Percentiles rank a stretch among this genome's conserved stretches.
Conservation (phyloP, 176 grass and related monocot genomes). For the Rhipidocladum racemiflorum region DNA sequence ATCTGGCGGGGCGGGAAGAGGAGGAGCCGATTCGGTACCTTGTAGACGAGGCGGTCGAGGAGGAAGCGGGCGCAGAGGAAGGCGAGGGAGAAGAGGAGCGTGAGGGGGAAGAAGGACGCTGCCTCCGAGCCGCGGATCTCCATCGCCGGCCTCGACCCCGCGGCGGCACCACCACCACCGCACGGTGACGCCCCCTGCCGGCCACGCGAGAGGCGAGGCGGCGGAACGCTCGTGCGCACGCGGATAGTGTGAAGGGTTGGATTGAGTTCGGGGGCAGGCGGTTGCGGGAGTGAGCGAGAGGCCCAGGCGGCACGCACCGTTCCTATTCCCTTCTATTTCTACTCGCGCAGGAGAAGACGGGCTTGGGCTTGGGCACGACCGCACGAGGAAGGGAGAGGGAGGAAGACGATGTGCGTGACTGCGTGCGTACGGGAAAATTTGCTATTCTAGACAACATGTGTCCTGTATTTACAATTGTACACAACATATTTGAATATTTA, state of each 20-base stretch:
- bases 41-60: conserved; percentile 79
- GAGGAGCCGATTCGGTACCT: conserved; percentile 42
- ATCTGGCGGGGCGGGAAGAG: conserved; percentile 19
- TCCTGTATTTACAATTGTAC: too few species aligned
- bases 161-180: conserved; percentile 1
- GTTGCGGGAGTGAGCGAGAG: conserved; percentile 3
- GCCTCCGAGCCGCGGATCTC: conserved; percentile 31
- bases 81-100: conserved; percentile 54
- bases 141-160: conserved; percentile 2
- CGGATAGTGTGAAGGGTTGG: conserved; percentile 34
- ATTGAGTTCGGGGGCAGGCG: background rate
- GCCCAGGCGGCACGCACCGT: conserved; percentile 24
- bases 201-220: background rate
- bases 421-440: background rate
- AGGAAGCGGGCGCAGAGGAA: conserved; percentile 77
- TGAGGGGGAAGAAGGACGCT: conserved; percentile 25
- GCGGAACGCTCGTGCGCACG: conserved; percentile 3
- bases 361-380: background rate
- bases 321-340: conserved; percentile 18
- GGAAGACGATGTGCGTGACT: conserved; percentile 5
- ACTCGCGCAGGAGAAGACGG: background rate
- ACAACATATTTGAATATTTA: too few species aligned
- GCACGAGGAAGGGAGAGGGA: background rate
- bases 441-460: too few species aligned
- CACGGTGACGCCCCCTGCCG: background rate